Base-by-base conservation (phyloP, 108 stramenopile species). In the Phaeodactylum tricornutum region DNA sequence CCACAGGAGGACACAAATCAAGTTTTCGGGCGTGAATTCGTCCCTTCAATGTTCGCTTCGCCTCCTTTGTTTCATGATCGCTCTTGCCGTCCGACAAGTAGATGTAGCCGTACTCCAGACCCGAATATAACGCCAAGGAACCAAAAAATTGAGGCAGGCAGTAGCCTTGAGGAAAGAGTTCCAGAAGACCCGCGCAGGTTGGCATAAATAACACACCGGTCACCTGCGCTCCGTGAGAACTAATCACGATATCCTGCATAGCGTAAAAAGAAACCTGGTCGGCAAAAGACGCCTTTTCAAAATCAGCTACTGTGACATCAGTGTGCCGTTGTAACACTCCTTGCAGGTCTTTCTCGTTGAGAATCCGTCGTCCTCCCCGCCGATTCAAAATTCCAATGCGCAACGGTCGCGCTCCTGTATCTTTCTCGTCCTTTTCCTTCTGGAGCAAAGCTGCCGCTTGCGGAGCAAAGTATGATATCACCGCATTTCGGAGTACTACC, bases 221-320 rank as follows among this genome's bases (percentile, higher is more conserved):
- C 35, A 62, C 26, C 32, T 62, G 61, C 2, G 61, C 53, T 15
- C 61, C 61, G 1, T 62, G 61, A 6, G 61, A 54, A 47, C 34
- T 38, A 29, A 62, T 37, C 16, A 62, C 1, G 11, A 62, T 36
- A 21, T 62, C 61, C 5, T 17, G 14, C 4, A 28, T 17, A 16
- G 11, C 2, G n/a, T 42, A 20, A 2, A 29, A 3, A 7, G 24
- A 16, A 2, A 48, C 27, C 27, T 59, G 58, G 9, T 35, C 48
- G n/a, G 3, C 9, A 6, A 59, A 50, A 4, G 47, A 11, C 8
- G 29, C 31, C 14, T 36, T 57, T 46, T 69, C 68, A 42, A 69
- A 69, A 15, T 43, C 57, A 23, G 21, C 54, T 14, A 62, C 54
- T n/a, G n/a, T n/a, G n/a, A n/a, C n/a, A n/a, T n/a, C n/a, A n/a